Conservation (phyloP, 352 stramenopile genomes). For the Halophytophthora polymorphica region DNA sequence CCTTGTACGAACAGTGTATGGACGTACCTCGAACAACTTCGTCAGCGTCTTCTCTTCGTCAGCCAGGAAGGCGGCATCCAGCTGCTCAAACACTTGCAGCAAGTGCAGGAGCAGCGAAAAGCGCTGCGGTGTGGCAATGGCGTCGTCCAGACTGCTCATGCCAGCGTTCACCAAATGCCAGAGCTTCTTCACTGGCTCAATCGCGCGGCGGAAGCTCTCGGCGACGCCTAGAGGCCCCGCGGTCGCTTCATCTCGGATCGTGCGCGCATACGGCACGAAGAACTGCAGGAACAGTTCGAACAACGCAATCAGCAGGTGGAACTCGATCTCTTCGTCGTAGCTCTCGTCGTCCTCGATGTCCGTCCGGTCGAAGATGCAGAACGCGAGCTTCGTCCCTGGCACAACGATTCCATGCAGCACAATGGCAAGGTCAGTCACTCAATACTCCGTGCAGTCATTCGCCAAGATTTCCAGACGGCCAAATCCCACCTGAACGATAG, state of each 20-base stretch:
- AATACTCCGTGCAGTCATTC: too few relatives aligned
- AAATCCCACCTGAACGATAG: conserved; percentile 36
- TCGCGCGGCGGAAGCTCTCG: conserved; percentile 35
- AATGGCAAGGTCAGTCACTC: too few relatives aligned
- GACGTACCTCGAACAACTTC: conserved; percentile 39
- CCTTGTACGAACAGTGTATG: neutral
- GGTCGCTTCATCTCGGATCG: conserved; percentile 15
- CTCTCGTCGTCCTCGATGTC: conserved; percentile 70
- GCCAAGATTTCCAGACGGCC: neutral
- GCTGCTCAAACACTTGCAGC: conserved; percentile 59
- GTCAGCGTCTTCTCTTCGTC: conserved; percentile 32
- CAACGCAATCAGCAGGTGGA: conserved; percentile 54
- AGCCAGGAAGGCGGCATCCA: conserved; percentile 34
- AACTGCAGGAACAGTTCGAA: conserved; percentile 61
- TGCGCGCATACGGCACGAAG: conserved; percentile 42
- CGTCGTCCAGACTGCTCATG: conserved; percentile 41
- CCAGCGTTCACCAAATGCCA: conserved; percentile 48
- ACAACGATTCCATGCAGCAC: conserved; percentile 1
- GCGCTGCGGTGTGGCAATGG: conserved; percentile 48
- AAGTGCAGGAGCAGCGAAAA: conserved; percentile 67
- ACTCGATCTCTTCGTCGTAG: conserved; percentile 75
- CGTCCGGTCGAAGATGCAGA: conserved; percentile 65
- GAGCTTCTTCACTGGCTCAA: conserved; percentile 38
- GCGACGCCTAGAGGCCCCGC: conserved; percentile 8
- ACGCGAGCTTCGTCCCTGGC: conserved; percentile 54